phyloP scores from a whole-genome alignment of 164 flowering plant species.

The Umbilicus rupestris region DNA sequence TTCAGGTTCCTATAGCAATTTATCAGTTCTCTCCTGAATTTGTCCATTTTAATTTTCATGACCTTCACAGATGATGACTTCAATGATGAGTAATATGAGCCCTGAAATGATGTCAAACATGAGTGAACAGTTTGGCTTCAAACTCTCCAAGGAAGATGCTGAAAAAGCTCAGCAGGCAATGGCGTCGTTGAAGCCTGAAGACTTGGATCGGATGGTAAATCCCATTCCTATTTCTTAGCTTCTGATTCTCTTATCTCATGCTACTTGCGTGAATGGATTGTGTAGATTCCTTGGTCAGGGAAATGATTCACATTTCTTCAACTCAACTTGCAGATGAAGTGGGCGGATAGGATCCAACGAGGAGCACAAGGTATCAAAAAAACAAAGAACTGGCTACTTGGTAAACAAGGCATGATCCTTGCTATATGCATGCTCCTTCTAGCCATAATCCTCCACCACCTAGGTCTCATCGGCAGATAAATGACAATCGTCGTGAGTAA shows the following conservation, averaged over 20 bases:
- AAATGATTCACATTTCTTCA: neutral
- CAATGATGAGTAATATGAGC: conserved; percentile 86
- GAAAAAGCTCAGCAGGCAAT: conserved; percentile 91
- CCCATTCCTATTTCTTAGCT: neutral
- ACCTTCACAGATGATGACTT: conserved; percentile 64
- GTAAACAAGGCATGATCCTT: conserved; percentile 68
- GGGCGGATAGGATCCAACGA: conserved; percentile 81
- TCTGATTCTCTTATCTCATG: neutral
- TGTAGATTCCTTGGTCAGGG: neutral
- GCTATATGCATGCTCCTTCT: conserved; percentile 77
- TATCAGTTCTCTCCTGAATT: neutral
- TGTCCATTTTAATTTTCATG: neutral
- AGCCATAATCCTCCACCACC: conserved; percentile 67
- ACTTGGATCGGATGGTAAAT: conserved; percentile 80
- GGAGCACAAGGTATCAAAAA: conserved; percentile 55
- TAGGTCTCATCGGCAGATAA: conserved; percentile 64
- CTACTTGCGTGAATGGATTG: neutral
- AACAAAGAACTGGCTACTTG: conserved; percentile 82
- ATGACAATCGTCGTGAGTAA: neutral
- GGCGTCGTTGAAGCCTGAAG: conserved; percentile 84
- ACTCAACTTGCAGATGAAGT: conserved; percentile 52
- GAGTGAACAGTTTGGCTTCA: conserved; percentile 87
- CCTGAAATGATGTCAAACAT: conserved; percentile 96
- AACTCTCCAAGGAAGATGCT: conserved; percentile 83
- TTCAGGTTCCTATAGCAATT: neutral